These are phyloP conservation scores for Dipodascopsis tothii DNA, from an alignment of 805 yeast species.

Conservation along the genomic window DNA sequence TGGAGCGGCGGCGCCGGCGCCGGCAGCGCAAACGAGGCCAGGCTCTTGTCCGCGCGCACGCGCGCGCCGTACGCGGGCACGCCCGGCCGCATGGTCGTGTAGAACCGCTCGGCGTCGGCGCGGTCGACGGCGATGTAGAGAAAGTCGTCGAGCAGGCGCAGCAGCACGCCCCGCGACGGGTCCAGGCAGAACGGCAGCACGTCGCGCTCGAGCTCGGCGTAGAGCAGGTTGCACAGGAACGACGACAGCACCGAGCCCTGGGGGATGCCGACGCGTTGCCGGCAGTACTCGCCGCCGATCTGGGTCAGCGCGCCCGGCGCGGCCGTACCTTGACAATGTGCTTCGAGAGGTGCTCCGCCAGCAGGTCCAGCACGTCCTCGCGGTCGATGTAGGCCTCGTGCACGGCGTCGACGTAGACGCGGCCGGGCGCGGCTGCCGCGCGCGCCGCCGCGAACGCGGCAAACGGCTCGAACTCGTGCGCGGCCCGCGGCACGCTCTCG, in stretches of 20 bases:
- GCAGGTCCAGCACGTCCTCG: constrained; percentile 39
- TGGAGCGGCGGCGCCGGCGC: constrained; percentile 1
- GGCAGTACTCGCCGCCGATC: constrained; percentile 34
- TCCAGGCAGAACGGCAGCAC: constrained; percentile 28
- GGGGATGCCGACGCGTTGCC: constrained; percentile 62
- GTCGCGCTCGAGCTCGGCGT: constrained; percentile 47
- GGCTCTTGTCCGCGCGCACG: constrained; percentile 38
- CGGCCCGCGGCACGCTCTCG: neutral
- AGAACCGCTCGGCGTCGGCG: constrained; percentile 30
- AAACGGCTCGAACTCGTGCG: constrained; percentile 3
- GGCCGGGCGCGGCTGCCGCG: neutral
- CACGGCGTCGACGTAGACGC: constrained; percentile 29
- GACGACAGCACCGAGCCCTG: constrained; percentile 81
- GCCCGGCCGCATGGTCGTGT: constrained; percentile 25
- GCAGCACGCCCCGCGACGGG: constrained; percentile 34
- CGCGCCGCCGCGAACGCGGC: neutral
- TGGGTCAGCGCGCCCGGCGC: no score
- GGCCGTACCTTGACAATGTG: constrained; percentile 32
- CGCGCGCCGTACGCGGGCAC: constrained; percentile 36
- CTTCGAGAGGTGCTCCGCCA: constrained; percentile 47
- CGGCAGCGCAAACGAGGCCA: constrained; percentile 24
- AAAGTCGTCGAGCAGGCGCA: constrained; percentile 82
- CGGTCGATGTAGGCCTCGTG: constrained; percentile 35
- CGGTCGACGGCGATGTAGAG: constrained; percentile 50
- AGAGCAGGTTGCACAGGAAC: constrained; percentile 63